Evolutionary conservation across 2,329 filamentous ascomycete species (phyloP).

Genomic region (Proliferodiscus dingleyae): DNA sequence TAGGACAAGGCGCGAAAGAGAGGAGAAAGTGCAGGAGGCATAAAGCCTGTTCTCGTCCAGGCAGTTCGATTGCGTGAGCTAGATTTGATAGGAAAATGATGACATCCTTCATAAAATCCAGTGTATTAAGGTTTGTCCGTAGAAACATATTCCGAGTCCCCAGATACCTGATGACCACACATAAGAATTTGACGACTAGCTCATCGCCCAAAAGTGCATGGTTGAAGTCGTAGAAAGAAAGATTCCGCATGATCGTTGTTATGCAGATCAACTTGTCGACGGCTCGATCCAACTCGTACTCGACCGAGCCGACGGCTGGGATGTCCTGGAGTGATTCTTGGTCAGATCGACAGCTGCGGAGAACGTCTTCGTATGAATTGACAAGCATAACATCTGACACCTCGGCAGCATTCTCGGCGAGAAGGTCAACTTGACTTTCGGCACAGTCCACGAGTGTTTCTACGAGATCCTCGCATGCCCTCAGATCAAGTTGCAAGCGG

Average conservation of each 20-base stretch:
- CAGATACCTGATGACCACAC: constrained; percentile 76
- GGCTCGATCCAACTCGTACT: constrained; percentile 79
- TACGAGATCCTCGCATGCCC: constrained; percentile 79
- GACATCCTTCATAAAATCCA: constrained; percentile 97
- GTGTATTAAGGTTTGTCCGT: constrained; percentile 73
- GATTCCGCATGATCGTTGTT: constrained; percentile 85
- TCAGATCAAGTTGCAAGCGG: constrained; percentile 58
- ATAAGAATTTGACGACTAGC: constrained; percentile 75
- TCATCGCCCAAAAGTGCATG: constrained; percentile 70
- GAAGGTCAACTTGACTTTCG: constrained; percentile 76
- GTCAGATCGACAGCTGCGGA: constrained; percentile 73
- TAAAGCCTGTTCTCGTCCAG: constrained; percentile 79
- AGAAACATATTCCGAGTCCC: constrained; percentile 86
- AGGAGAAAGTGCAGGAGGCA: constrained; percentile 85
- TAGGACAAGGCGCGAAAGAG: constrained; percentile 78
- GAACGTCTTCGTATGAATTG: constrained; percentile 79
- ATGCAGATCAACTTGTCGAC: constrained; percentile 86
- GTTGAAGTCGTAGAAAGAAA: constrained; percentile 81
- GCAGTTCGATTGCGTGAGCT: constrained; percentile 72
- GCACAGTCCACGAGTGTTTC: constrained; percentile 87
- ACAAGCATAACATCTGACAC: constrained; percentile 83
- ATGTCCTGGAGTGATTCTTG: constrained; percentile 67
- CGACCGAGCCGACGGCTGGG: constrained; percentile 66
- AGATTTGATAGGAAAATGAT: constrained; percentile 88
- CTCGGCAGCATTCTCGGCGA: constrained; percentile 81